These are phyloP conservation scores for Coemansia sp. DNA, from an alignment of 192 early-diverging fungal species.

Conservation along the genomic window DNA sequence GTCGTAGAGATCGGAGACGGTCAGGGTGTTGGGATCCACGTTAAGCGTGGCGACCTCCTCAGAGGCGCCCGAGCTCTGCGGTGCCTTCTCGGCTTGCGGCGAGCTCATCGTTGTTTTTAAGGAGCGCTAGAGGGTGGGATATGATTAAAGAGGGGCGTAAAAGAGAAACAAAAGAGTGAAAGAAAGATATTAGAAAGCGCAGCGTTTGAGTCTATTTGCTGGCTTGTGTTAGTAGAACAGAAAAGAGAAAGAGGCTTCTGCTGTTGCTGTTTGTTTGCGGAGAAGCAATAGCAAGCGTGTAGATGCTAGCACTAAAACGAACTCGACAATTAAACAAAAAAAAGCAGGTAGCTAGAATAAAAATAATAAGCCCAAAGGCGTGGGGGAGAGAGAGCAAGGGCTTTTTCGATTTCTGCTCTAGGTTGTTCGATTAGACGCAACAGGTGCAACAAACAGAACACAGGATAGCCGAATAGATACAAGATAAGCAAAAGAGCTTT, in stretches of 20 bases:
- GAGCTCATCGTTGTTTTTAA: slow-evolving; percentile 20
- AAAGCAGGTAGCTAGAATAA: slow-evolving; percentile 6
- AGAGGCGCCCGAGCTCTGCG: slow-evolving; percentile 19
- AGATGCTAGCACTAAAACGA: neutral
- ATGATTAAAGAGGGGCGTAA: neutral
- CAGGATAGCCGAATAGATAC: neutral
- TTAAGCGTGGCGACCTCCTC: slow-evolving; percentile 52
- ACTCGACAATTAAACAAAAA: neutral
- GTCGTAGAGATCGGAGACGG: slow-evolving; percentile 74
- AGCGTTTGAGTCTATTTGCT: neutral
- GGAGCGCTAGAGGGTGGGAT: neutral
- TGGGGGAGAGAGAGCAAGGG: neutral
- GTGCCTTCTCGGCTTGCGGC: slow-evolving; percentile 38
- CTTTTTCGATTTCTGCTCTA: too few species aligned
- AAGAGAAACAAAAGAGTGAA: neutral
- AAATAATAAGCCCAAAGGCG: slow-evolving; percentile 6
- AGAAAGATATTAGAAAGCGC: neutral
- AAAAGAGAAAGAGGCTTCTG: neutral
- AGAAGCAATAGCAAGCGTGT: neutral
- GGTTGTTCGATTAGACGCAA: neutral
- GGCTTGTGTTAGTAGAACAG: too few species aligned
- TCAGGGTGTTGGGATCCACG: slow-evolving; percentile 62
- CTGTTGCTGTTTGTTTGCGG: slow-evolving; percentile 6
- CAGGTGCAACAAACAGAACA: neutral
- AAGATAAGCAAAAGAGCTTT: neutral